Base-by-base conservation (phyloP, 768 basidiomycete species). In the Trametes elegans region DNA sequence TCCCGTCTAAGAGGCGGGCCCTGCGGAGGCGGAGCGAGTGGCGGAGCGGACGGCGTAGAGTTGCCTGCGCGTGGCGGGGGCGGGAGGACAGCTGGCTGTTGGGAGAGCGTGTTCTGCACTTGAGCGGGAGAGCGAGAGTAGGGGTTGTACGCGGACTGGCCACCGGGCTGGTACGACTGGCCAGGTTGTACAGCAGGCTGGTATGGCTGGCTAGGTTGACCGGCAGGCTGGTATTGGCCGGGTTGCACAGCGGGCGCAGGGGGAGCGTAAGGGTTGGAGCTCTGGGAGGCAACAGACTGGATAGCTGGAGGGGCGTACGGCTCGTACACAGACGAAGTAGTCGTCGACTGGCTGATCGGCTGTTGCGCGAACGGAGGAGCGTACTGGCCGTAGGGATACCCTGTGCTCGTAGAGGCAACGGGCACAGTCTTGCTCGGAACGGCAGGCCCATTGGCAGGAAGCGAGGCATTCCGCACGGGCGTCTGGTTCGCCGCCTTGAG, bases 21-120 rank as follows among this genome's bases (percentile, higher is more conserved):
- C 27, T 84, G 84, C 3, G 84, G 80, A 1, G 87, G 81, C 1
- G 82, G 77, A 43, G 74, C 71, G 41, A 78, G 74, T 6, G 77
- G 66, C 1, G 71, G 70, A 1, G 68, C 72, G 35, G 70, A 71
- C n/a, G 74, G 67, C 7, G 69, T 63, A 1, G 66, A 60, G 29
- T 67, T 80, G 38, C 82, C 77, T 2, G 78, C 78, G 9, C 79
- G 79, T 2, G 71, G 65, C 8, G 70, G 62, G 21, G 59, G 60
- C 34, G 62, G 60, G 1, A 49, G 35, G 26, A 47, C 51, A 6
- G 27, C 42, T 9, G 34, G 47, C 34, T 50, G 47, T 14, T 56
- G 49, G 7, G 57, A 62, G n/a, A 38, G 61, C 36, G 55, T 34
- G 18, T 62, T 43, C n/a, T 61, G 65, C 1, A 50, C 42, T 28